Evolutionary conservation across 306 rosid genomes (phyloP).

Genomic region (Trifolium fragiferum): DNA sequence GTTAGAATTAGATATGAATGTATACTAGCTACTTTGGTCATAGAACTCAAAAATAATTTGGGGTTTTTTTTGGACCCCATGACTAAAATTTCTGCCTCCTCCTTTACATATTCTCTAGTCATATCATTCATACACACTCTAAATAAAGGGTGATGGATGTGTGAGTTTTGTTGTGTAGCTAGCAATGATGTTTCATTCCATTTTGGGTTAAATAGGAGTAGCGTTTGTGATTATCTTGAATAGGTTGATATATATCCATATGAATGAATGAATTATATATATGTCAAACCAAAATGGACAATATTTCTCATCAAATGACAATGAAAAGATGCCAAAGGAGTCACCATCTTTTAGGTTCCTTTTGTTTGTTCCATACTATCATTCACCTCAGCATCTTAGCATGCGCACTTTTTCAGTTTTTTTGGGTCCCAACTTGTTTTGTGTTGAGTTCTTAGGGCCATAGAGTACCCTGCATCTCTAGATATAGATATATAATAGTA

Average conservation of each 20-base stretch:
- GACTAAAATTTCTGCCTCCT: too few species aligned
- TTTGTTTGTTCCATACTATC: conserved; percentile 47
- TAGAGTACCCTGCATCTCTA: conserved; percentile 6
- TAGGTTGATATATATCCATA: conserved; percentile 6
- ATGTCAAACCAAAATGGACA: conserved; percentile 19
- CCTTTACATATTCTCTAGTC: not conserved
- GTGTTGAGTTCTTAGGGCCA: not conserved
- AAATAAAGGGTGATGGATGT: conserved; percentile 1
- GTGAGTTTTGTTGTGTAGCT: conserved; percentile 32
- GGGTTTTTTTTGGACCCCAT: too few species aligned
- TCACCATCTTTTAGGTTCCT: conserved; percentile 47
- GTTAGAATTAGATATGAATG: too few species aligned
- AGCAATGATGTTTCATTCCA: conserved; percentile 9
- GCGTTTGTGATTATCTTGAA: conserved; percentile 6
- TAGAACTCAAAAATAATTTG: too few species aligned
- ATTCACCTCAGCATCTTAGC: conserved; percentile 30
- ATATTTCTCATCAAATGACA: conserved; percentile 29
- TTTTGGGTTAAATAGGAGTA: conserved; percentile 8
- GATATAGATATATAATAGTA: not conserved
- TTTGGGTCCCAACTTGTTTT: conserved; percentile 43
- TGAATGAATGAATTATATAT: not conserved
- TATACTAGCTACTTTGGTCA: too few species aligned
- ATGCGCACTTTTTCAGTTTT: conserved; percentile 33
- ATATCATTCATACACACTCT: not conserved
- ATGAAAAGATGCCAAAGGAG: conserved; percentile 46